phyloP scores from a whole-genome alignment of 1,284 basidiomycete genomes.

The Mycocalia duriaeana region DNA sequence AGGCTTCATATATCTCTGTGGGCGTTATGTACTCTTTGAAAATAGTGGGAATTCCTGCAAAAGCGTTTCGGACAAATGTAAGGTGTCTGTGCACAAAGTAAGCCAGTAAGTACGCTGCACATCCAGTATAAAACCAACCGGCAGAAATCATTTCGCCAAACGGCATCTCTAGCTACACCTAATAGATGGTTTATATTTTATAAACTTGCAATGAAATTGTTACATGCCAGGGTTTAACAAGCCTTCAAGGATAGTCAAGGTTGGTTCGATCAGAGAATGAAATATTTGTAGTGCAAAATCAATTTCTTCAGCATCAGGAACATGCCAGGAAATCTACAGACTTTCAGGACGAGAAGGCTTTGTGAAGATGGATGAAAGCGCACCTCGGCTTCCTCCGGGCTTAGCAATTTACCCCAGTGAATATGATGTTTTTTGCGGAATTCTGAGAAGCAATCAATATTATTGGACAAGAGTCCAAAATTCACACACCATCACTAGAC shows the following conservation, averaged over 20 bases:
- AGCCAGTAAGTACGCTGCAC: slow-evolving; percentile 1
- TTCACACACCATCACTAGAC: slow-evolving; percentile 59
- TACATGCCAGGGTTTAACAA: slow-evolving; percentile 52
- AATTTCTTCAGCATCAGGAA: slow-evolving; percentile 63
- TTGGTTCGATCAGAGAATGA: slow-evolving; percentile 66
- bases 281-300: slow-evolving; percentile 75
- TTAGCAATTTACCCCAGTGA: slow-evolving; percentile 75
- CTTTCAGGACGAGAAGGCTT: too few relatives aligned
- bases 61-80: slow-evolving; percentile 62
- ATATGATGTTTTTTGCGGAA: slow-evolving; percentile 72
- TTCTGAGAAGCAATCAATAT: too few relatives aligned
- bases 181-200: neutral
- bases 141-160: slow-evolving; percentile 91
- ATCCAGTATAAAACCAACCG: slow-evolving; percentile 36
- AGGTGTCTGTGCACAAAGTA: slow-evolving; percentile 38
- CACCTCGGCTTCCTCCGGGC: slow-evolving; percentile 55
- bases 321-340: slow-evolving; percentile 77
- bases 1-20: slow-evolving; percentile 36
- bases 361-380: too few relatives aligned
- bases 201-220: slow-evolving; percentile 3
- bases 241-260: slow-evolving; percentile 53
- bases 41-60: slow-evolving; percentile 63
- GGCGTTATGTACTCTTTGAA: slow-evolving; percentile 45
- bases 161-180: slow-evolving; percentile 44
- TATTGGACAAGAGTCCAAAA: too few relatives aligned